Evolutionary conservation across 352 stramenopile species (phyloP).

Genomic region (Pythium angustatum): DNA sequence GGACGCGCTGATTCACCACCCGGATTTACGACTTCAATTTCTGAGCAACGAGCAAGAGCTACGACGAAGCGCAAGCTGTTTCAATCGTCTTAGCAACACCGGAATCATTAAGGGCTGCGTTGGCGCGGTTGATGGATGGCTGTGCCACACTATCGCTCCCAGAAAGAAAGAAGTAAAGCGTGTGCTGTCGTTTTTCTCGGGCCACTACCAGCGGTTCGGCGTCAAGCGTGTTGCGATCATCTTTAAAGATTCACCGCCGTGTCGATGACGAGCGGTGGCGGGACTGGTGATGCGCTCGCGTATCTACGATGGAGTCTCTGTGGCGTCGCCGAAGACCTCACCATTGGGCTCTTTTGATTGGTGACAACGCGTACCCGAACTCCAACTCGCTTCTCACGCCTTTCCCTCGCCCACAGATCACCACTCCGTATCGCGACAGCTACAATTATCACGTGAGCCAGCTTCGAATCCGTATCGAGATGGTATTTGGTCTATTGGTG

Average conservation of each 20-base stretch:
- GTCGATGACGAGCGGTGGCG: background rate
- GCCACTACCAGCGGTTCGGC: background rate
- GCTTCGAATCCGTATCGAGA: background rate
- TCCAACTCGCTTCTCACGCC: background rate
- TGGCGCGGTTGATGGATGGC: no score
- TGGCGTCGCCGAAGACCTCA: background rate
- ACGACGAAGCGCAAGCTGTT: background rate
- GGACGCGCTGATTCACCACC: background rate
- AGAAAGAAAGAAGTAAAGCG: no score
- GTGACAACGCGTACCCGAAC: background rate
- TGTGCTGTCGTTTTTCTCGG: no score
- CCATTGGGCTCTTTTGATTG: background rate
- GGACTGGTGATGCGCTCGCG: background rate
- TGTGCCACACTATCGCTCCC: no score
- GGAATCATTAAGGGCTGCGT: background rate
- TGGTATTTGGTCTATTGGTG: background rate
- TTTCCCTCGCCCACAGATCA: background rate
- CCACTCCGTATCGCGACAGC: background rate
- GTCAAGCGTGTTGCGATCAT: background rate
- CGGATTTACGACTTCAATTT: background rate
- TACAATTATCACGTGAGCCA: slow-evolving; percentile 1
- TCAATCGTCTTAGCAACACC: no score
- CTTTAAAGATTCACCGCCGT: background rate
- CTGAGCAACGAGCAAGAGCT: background rate
- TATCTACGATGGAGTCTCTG: background rate